phyloP scores from a whole-genome alignment of 345 rosid genomes.

The Clarkia xantiana region DNA sequence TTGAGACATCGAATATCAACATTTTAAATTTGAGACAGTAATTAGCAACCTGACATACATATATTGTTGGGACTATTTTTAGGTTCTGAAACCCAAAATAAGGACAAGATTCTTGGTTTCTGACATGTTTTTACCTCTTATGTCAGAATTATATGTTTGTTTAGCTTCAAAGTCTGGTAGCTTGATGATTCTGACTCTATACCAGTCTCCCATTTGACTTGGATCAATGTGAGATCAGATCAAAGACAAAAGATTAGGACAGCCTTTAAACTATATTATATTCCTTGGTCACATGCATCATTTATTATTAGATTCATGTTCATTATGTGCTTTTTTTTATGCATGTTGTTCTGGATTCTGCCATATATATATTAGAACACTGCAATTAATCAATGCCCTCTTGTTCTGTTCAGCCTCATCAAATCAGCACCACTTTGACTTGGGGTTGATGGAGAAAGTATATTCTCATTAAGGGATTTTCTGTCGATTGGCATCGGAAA shows the following conservation, averaged over 20 bases:
- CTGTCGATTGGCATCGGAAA: conserved; percentile 11
- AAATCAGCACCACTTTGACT: conserved; percentile 12
- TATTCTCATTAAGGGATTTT: conserved; percentile 14
- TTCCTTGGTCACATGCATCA: conserved; percentile 55
- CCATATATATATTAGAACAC: conserved; percentile 24
- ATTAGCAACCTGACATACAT: too few relatives aligned
- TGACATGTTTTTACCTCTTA: conserved; percentile 13
- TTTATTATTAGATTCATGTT: conserved; percentile 24
- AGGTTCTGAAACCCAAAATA: not conserved
- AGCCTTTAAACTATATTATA: conserved; percentile 38
- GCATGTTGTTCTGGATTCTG: conserved; percentile 20
- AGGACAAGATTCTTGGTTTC: conserved; percentile 20
- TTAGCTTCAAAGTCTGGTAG: not conserved
- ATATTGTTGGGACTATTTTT: too few relatives aligned
- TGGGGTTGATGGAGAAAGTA: too few relatives aligned
- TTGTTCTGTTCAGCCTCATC: conserved; percentile 36
- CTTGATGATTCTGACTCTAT: conserved; percentile 6
- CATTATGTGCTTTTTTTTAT: conserved; percentile 21
- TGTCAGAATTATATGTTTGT: conserved; percentile 15
- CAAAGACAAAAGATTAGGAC: conserved; percentile 33
- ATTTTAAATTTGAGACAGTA: too few relatives aligned
- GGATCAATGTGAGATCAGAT: conserved; percentile 20
- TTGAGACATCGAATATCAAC: too few relatives aligned
- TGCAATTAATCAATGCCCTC: conserved; percentile 23
- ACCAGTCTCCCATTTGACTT: conserved; percentile 15